These are phyloP conservation scores for Grosmannia huntii DNA, from an alignment of 2,329 filamentous ascomycete genomes.

Conservation along the genomic window DNA sequence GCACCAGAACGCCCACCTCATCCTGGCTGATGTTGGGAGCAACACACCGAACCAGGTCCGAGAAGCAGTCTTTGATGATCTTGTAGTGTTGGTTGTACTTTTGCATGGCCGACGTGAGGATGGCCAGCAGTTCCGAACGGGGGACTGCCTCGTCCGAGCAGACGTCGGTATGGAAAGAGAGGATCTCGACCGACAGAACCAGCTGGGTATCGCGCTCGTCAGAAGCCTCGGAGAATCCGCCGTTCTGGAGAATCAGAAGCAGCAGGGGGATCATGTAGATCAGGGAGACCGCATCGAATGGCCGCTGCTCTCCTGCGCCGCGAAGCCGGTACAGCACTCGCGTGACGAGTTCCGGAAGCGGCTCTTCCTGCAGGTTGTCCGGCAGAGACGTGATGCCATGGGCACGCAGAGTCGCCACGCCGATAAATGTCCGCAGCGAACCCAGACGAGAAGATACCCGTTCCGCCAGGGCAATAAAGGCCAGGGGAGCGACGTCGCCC, in stretches of 20 bases:
- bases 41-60: slow-evolving; percentile 73
- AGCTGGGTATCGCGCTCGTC: slow-evolving; percentile 86
- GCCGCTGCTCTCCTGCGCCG: slow-evolving; percentile 85
- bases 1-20: slow-evolving; percentile 66
- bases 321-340: slow-evolving; percentile 81
- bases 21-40: slow-evolving; percentile 62
- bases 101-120: slow-evolving; percentile 73
- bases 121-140: slow-evolving; percentile 57
- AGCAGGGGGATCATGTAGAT: slow-evolving; percentile 79
- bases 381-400: slow-evolving; percentile 62
- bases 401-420: slow-evolving; percentile 72
- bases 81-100: slow-evolving; percentile 89
- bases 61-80: slow-evolving; percentile 80
- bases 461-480: slow-evolving; percentile 69
- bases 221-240: slow-evolving; percentile 57
- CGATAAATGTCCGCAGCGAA: slow-evolving; percentile 66
- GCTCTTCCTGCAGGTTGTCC: slow-evolving; percentile 60
- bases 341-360: slow-evolving; percentile 74
- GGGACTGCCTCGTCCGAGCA: slow-evolving; percentile 67
- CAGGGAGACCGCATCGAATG: slow-evolving; percentile 77
- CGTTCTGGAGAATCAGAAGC: slow-evolving; percentile 63
- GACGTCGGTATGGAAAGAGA: slow-evolving; percentile 76
- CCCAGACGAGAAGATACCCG: slow-evolving; percentile 65
- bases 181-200: slow-evolving; percentile 74
- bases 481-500: slow-evolving; percentile 63